phyloP scores from a whole-genome alignment of 768 basidiomycete species.

The Omphalotus guepiniiformis region DNA sequence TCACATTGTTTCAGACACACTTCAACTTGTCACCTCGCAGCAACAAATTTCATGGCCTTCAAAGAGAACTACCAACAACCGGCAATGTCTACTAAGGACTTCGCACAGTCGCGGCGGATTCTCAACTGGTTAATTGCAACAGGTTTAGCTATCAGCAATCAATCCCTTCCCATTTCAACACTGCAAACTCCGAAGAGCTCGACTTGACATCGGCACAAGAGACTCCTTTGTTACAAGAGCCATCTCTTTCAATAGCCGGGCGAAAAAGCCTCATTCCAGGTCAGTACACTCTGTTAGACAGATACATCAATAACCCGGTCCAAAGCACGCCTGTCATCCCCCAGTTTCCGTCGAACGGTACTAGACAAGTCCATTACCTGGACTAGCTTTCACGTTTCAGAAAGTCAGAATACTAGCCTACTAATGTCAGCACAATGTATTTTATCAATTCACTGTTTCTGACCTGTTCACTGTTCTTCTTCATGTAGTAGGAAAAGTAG shows the following conservation, averaged over 20 bases:
- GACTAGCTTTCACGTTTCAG: neutral
- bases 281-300: conserved; percentile 29
- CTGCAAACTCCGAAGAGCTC: conserved; percentile 17
- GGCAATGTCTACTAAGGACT: conserved; percentile 16
- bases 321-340: conserved; percentile 30
- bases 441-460: too few species aligned
- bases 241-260: conserved; percentile 21
- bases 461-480: neutral
- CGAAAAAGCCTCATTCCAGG: conserved; percentile 28
- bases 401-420: neutral
- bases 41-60: conserved; percentile 32
- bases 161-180: conserved; percentile 33
- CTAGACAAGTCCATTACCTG: neutral
- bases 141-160: conserved; percentile 37
- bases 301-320: conserved; percentile 31
- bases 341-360: neutral
- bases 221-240: too few species aligned
- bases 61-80: conserved; percentile 35
- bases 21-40: conserved; percentile 8
- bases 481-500: conserved; percentile 2
- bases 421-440: too few species aligned
- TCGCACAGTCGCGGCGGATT: conserved; percentile 30
- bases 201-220: conserved; percentile 17
- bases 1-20: neutral
- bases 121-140: conserved; percentile 32